phyloP scores from a whole-genome alignment of 2,329 filamentous ascomycete genomes.

The Botrytis hyacinthi region DNA sequence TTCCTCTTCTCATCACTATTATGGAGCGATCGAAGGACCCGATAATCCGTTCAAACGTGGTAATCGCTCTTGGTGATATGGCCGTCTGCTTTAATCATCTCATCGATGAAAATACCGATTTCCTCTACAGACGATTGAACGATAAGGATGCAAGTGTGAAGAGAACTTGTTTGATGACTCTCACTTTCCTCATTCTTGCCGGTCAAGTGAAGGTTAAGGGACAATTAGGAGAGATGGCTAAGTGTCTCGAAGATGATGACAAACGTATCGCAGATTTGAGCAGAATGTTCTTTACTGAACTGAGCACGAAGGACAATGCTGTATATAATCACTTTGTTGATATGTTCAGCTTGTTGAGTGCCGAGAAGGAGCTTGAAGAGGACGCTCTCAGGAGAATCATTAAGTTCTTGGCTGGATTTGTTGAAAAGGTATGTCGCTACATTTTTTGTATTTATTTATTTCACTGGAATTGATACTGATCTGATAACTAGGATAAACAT shows the following conservation, averaged over 20 bases:
- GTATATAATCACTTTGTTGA: conserved; percentile 99
- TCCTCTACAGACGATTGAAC: conserved; percentile 88
- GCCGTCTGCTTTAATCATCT: conserved; percentile 99
- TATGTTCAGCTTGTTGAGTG: conserved; percentile 92
- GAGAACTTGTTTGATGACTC: conserved; percentile 95
- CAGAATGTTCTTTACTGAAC: conserved; percentile 97
- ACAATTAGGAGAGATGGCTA: conserved; percentile 97
- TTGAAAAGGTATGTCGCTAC: conserved; percentile 76
- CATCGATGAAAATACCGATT: conserved; percentile 98
- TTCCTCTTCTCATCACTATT: conserved; percentile 93
- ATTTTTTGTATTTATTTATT: background rate
- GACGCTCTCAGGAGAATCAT: conserved; percentile 84
- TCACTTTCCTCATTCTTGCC: conserved; percentile 94
- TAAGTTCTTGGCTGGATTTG: conserved; percentile 90
- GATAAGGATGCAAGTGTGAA: conserved; percentile 89
- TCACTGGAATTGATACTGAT: conserved; percentile 23
- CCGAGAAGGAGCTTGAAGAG: conserved; percentile 76
- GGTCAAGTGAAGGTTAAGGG: conserved; percentile 99
- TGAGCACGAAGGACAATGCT: conserved; percentile 97
- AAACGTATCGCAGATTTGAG: conserved; percentile 90
- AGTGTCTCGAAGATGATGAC: conserved; percentile 95
- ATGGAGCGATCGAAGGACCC: conserved; percentile 92
- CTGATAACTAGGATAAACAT: conserved; percentile 76
- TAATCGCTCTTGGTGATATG: conserved; percentile 97
- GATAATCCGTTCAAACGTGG: conserved; percentile 90